Evolutionary conservation across 805 yeast genomes (phyloP), one percentile per base, ranked within the genome.

Genomic region (Candida dajiaensis): DNA sequence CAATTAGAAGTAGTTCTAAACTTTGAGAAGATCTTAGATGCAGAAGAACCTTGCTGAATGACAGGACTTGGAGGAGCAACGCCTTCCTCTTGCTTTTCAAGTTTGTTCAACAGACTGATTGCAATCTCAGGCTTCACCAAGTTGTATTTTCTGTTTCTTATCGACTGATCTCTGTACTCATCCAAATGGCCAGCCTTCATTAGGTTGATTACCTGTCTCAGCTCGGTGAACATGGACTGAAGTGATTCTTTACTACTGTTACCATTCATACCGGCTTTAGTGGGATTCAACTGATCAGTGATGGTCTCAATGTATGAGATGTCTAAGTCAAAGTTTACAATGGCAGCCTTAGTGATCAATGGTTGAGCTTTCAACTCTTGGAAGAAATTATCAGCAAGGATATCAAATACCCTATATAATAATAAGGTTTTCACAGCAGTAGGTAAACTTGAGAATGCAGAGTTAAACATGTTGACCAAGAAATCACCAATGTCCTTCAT

Each of bases 401-500:
- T 81, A 67, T 90, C 98, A 62, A 87, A 88, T 23, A 92, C 89
- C 59, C 95, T 78, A 53, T 89, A 81, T 50, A 90, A 76, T n/a
- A 95, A 78, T 49, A 89, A 68, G 3, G 92, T 81, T 54, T 86
- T 78, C 47, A 92, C 81, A 6, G 85, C 77, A 40, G 75, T 74
- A 0, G 98, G 97, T 41, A 94, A 71, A 49, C 85, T 85, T 11
- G 85, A 82, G 55, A 94, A 78, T 15, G 95, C 89, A 1, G 95
- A 83, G 44, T 83, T 80, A 61, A 92, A 89, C 74, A 90, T 77
- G 65, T 88, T 87, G 52, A 85, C 86, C 59, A 92, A 72, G 64
- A 83, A 94, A 47, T 83, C 78, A 16, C 95, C 90, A 72, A 90
- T 80, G 65, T 92, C 98, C 42, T 80, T 78, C 47, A 92, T 78